Evolutionary conservation across 208 protist species (phyloP).

Genomic region (Crithidia mellificae): DNA sequence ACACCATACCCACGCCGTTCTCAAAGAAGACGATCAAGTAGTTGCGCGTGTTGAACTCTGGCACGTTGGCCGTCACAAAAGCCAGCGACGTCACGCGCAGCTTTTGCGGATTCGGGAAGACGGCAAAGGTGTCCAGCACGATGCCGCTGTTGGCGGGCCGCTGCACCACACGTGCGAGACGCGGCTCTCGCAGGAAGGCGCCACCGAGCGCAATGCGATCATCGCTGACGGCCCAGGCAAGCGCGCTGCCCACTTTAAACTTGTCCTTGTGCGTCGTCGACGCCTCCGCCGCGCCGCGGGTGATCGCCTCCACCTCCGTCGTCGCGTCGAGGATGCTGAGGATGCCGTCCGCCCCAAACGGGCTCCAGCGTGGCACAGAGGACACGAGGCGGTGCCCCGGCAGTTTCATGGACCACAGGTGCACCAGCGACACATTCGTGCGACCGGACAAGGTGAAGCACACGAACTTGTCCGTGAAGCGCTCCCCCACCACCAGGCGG

Average conservation of each 20-base stretch:
- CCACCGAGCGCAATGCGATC: conserved; percentile 60
- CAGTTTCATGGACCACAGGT: conserved; percentile 56
- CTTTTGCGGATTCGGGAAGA: conserved; percentile 51
- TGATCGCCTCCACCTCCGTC: conserved; percentile 69
- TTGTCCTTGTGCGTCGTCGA: conserved; percentile 50
- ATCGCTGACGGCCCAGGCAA: conserved; percentile 55
- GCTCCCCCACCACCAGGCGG: conserved; percentile 58
- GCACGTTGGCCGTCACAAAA: conserved; percentile 47
- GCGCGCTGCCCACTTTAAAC: conserved; percentile 75
- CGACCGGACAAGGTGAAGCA: conserved; percentile 49
- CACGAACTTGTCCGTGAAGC: conserved; percentile 68
- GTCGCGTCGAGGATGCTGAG: conserved; percentile 55
- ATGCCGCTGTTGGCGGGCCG: conserved; percentile 20
- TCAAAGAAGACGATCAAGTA: conserved; percentile 70
- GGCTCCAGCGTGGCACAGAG: conserved; percentile 54
- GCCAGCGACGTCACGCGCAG: conserved; percentile 51
- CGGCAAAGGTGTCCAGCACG: conserved; percentile 19
- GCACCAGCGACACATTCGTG: conserved; percentile 36
- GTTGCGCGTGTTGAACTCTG: conserved; percentile 69
- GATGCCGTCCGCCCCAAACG: conserved; percentile 47
- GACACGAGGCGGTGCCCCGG: conserved; percentile 69
- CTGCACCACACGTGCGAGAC: conserved; percentile 49
- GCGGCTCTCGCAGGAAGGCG: conserved; percentile 74
- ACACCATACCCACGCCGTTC: conserved; percentile 55
- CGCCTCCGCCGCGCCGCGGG: conserved; percentile 26